These are phyloP conservation scores for Closterium sp. DNA, from an alignment of 139 green algal genomes.

Conservation along the genomic window DNA sequence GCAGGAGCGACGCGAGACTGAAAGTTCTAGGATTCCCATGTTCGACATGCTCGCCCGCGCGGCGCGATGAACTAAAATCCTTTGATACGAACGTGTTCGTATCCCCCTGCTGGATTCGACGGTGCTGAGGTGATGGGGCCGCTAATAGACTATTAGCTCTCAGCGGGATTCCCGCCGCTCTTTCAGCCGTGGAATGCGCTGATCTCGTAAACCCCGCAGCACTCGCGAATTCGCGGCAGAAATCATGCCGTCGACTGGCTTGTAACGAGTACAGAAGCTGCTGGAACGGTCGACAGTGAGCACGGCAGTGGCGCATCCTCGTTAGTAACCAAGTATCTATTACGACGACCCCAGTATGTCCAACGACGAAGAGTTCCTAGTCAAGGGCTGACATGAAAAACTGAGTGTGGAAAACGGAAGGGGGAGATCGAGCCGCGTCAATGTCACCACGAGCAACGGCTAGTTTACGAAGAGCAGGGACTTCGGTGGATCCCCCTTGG, in stretches of 20 bases:
- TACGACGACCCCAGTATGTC: too few species aligned
- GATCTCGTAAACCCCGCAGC: neutral
- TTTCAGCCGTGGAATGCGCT: neutral
- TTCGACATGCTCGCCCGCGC: too few species aligned
- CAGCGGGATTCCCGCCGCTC: neutral
- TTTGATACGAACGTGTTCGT: too few species aligned
- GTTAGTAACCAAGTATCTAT: neutral
- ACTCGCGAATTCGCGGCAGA: neutral
- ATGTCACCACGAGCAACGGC: too few species aligned
- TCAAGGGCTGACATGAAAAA: neutral
- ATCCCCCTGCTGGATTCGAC: too few species aligned
- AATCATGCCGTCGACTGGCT: neutral
- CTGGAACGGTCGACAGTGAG: neutral
- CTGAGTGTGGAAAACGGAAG: neutral
- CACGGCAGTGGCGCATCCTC: neutral
- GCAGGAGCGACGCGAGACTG: neutral
- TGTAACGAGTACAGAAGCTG: neutral
- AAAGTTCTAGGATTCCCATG: neutral
- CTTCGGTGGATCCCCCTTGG: too few species aligned
- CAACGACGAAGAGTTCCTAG: too few species aligned
- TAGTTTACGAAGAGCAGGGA: too few species aligned
- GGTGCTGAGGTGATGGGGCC: too few species aligned
- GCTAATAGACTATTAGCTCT: neutral
- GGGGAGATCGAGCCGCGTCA: neutral
- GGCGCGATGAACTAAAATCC: neutral